Conservation (phyloP, 2,329 filamentous ascomycete genomes). For the Apiospora phragmitis region DNA sequence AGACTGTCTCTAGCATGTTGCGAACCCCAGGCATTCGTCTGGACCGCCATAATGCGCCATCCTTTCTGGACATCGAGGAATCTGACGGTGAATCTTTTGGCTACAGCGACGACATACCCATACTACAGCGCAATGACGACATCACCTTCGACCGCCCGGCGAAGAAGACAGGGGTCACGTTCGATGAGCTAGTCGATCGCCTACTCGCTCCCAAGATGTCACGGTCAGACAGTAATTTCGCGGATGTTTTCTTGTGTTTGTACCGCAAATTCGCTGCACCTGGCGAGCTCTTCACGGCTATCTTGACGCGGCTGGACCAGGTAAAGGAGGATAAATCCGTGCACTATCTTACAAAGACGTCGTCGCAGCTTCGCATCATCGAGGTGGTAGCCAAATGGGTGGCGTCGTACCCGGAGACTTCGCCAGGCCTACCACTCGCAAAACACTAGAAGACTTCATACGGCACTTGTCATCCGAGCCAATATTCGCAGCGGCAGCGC, state of each 20-base stretch:
- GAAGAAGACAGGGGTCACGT: constrained; percentile 54
- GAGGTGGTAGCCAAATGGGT: constrained; percentile 89
- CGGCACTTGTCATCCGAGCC: constrained; percentile 71
- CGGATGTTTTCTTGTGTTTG: constrained; percentile 83
- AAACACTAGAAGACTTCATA: constrained; percentile 74
- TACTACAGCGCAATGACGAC: constrained; percentile 67
- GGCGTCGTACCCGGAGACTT: constrained; percentile 87
- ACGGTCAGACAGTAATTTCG: constrained; percentile 86
- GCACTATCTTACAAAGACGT: constrained; percentile 74
- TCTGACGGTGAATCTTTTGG: constrained; percentile 67
- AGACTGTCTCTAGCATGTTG: constrained; percentile 50
- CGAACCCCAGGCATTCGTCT: constrained; percentile 54
- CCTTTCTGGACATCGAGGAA: constrained; percentile 69
- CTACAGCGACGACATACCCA: constrained; percentile 67
- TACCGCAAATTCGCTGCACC: constrained; percentile 94
- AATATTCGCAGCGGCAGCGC: constrained; percentile 80
- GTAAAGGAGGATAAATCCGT: constrained; percentile 66
- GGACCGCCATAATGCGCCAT: constrained; percentile 47
- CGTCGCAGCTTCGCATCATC: constrained; percentile 80
- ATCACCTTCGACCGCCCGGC: constrained; percentile 53
- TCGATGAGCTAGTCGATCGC: constrained; percentile 82
- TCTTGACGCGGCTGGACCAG: constrained; percentile 74
- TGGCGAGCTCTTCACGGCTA: constrained; percentile 71
- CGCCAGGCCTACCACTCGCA: constrained; percentile 72
- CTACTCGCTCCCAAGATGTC: constrained; percentile 80